Evolutionary conservation across 768 basidiomycete genomes (phyloP).

Genomic region (Amanita exitialis): DNA sequence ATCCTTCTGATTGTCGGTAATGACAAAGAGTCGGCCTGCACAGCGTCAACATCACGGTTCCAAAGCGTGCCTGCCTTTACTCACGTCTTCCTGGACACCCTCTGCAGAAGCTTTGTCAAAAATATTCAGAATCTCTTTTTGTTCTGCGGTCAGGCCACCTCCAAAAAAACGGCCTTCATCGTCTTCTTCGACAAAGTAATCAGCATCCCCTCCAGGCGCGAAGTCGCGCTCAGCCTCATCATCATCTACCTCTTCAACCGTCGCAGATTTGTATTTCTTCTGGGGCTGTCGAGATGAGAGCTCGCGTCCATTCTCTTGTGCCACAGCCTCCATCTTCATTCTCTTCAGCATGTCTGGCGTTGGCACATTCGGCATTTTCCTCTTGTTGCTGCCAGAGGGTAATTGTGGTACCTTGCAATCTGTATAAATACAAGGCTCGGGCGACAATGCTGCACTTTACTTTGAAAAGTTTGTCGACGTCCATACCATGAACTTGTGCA

Average conservation of each 20-base stretch:
- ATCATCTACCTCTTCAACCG: constrained; percentile 57
- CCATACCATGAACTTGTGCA: constrained; percentile 20
- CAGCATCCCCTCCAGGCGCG: constrained; percentile 81
- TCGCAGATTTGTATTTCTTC: constrained; percentile 30
- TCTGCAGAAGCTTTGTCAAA: constrained; percentile 71
- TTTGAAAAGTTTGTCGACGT: constrained; percentile 45
- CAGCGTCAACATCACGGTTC: constrained; percentile 12
- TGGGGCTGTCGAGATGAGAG: constrained; percentile 7
- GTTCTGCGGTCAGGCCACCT: constrained; percentile 84
- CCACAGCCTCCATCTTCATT: constrained; percentile 45
- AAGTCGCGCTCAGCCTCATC: constrained; percentile 41
- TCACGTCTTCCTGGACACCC: constrained; percentile 58
- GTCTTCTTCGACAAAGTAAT: constrained; percentile 87
- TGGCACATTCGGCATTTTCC: constrained; percentile 69
- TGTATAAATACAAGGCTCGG: background rate
- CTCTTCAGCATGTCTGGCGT: constrained; percentile 78
- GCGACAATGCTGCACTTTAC: constrained; percentile 13
- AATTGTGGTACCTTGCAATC: constrained; percentile 52
- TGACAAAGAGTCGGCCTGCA: constrained; percentile 56
- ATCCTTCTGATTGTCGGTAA: constrained; percentile 62
- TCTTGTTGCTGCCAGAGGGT: constrained; percentile 52
- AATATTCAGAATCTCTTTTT: constrained; percentile 93
- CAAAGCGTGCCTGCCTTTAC: constrained; percentile 16
- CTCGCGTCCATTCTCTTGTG: constrained; percentile 7
- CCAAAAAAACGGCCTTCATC: constrained; percentile 91